Evolutionary conservation across 2,329 filamentous ascomycete genomes (phyloP).

Genomic region (Fusarium sp.): DNA sequence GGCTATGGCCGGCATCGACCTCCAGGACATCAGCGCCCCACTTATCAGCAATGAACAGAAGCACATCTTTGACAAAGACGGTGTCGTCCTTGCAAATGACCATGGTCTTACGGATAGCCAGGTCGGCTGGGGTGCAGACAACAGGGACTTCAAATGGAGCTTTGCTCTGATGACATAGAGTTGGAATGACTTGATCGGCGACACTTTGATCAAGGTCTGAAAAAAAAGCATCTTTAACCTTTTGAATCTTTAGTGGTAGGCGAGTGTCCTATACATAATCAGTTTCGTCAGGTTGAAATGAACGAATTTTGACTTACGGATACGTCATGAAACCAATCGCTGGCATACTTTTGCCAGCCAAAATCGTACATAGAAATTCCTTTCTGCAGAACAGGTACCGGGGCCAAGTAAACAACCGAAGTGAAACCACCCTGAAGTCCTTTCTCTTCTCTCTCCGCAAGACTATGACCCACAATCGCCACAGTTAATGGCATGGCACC

Average conservation of each 20-base stretch:
- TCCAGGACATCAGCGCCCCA: slow-evolving; percentile 25
- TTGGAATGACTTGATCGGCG: slow-evolving; percentile 4
- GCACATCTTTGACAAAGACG: slow-evolving; percentile 11
- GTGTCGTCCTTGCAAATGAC: slow-evolving; percentile 23
- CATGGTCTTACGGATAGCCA: slow-evolving; percentile 12
- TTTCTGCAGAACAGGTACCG: slow-evolving; percentile 19
- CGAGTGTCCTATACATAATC: background rate
- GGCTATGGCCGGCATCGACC: slow-evolving; percentile 37
- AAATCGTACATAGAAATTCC: slow-evolving; percentile 32
- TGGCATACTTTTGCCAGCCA: slow-evolving; percentile 1
- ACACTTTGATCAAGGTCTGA: slow-evolving; percentile 19
- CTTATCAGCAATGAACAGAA: slow-evolving; percentile 9
- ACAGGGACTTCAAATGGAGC: slow-evolving; percentile 19
- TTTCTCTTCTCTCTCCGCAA: slow-evolving; percentile 9
- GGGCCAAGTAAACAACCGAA: slow-evolving; percentile 17
- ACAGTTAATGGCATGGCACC: slow-evolving; percentile 25
- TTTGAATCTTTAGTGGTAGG: slow-evolving; percentile 10
- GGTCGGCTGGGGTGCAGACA: slow-evolving; percentile 4
- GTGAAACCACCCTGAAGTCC: slow-evolving; percentile 20
- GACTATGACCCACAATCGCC: slow-evolving; percentile 8
- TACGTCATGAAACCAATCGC: slow-evolving; percentile 24
- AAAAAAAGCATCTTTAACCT: slow-evolving; percentile 23
- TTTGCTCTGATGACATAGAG: slow-evolving; percentile 29
- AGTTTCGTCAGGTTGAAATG: background rate
- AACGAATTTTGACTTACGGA: background rate